These are phyloP conservation scores for Rosa chinensis DNA, from an alignment of 306 rosid genomes.

Conservation along the genomic window DNA sequence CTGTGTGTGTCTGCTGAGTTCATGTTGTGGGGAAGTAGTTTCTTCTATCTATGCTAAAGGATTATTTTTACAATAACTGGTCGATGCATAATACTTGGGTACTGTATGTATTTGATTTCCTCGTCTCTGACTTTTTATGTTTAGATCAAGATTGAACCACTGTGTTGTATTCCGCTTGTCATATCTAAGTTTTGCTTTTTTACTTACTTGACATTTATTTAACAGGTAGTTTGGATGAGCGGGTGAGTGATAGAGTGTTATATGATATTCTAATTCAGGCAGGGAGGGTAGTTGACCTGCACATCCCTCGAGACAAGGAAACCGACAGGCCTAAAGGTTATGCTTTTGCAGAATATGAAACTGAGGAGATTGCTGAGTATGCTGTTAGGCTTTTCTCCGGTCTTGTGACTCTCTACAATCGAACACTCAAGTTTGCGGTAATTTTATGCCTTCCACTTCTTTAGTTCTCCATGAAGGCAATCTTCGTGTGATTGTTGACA, in stretches of 20 bases:
- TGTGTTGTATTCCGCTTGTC: neutral
- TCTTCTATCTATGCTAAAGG: neutral
- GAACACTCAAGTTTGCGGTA: conserved; percentile 89
- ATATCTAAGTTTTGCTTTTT: neutral
- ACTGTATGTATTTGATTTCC: neutral
- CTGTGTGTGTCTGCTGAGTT: too few relatives aligned
- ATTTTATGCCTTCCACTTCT: conserved; percentile 1
- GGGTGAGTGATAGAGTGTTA: conserved; percentile 79
- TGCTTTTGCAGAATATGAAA: conserved; percentile 92
- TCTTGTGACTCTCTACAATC: conserved; percentile 72
- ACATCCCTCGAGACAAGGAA: conserved; percentile 89
- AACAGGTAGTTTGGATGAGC: conserved; percentile 89
- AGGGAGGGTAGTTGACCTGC: conserved; percentile 75
- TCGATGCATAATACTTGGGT: neutral
- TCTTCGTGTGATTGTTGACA: neutral
- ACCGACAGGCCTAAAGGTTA: conserved; percentile 69
- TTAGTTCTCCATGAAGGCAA: neutral
- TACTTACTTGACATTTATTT: conserved; percentile 16
- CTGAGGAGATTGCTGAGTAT: conserved; percentile 77
- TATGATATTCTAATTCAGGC: conserved; percentile 88
- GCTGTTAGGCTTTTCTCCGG: conserved; percentile 93
- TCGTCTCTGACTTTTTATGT: neutral
- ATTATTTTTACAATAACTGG: neutral
- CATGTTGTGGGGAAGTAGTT: neutral
- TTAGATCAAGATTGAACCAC: too few relatives aligned